phyloP scores from a whole-genome alignment of 768 basidiomycete genomes.

The Termitomyces sp. region DNA sequence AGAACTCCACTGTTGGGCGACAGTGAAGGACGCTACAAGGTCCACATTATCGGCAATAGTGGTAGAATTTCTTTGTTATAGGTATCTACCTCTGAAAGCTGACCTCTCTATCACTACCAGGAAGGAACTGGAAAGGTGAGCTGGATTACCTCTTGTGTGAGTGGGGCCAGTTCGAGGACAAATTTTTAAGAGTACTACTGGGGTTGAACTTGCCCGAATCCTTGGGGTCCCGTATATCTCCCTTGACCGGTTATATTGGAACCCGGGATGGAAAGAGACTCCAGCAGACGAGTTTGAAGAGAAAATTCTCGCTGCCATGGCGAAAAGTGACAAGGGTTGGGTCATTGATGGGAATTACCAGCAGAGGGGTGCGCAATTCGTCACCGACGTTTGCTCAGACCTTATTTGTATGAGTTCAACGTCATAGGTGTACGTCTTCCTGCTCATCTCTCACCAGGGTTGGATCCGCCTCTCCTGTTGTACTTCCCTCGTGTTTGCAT shows the following conservation, averaged over 20 bases:
- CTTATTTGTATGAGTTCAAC: constrained; percentile 37
- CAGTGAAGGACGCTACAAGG: constrained; percentile 36
- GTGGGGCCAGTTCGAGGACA: not conserved
- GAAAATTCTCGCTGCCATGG: constrained; percentile 24
- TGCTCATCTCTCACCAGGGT: constrained; percentile 35
- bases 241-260: constrained; percentile 44
- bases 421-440: not conserved
- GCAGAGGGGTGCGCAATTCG: constrained; percentile 21
- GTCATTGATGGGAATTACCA: constrained; percentile 47
- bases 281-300: constrained; percentile 24
- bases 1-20: constrained; percentile 34
- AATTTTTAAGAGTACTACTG: constrained; percentile 40
- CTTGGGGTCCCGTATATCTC: constrained; percentile 41
- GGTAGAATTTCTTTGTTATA: constrained; percentile 7
- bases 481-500: constrained; percentile 57
- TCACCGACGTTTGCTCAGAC: constrained; percentile 39
- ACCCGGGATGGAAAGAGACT: constrained; percentile 39
- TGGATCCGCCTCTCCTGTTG: constrained; percentile 56
- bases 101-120: not conserved
- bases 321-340: constrained; percentile 36
- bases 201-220: constrained; percentile 32
- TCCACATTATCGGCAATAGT: constrained; percentile 45
- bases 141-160: not conserved
- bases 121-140: constrained; percentile 28
- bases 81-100: not conserved